Conservation (phyloP, 352 stramenopile species). For the Pythium insidiosum region DNA sequence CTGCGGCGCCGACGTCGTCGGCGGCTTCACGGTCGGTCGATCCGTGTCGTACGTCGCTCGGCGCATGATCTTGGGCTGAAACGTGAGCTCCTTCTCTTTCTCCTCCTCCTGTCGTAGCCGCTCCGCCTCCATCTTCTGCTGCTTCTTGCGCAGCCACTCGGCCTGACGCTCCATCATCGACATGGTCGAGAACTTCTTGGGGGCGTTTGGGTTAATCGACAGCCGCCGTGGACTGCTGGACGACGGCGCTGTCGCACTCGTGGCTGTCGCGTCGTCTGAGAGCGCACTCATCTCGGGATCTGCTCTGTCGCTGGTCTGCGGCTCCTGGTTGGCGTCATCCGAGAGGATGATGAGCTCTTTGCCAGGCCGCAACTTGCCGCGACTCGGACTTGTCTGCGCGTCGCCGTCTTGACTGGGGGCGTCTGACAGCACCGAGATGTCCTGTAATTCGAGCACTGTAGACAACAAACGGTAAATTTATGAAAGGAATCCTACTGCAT, state of each 20-base stretch:
- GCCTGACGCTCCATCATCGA: slow-evolving; percentile 77
- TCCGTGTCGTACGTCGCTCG: slow-evolving; percentile 46
- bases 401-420: slow-evolving; percentile 3
- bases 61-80: slow-evolving; percentile 74
- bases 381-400: slow-evolving; percentile 40
- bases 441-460: slow-evolving; percentile 60
- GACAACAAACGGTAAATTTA: background rate
- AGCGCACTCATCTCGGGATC: background rate
- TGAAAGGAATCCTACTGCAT: too few species aligned
- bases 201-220: background rate
- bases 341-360: slow-evolving; percentile 75
- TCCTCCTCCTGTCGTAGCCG: slow-evolving; percentile 55
- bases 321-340: slow-evolving; percentile 22
- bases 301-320: background rate
- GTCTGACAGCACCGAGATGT: slow-evolving; percentile 31
- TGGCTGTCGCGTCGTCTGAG: slow-evolving; percentile 6
- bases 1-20: slow-evolving; percentile 3
- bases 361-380: slow-evolving; percentile 61
- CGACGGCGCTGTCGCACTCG: background rate
- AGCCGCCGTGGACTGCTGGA: slow-evolving; percentile 2
- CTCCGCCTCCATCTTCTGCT: slow-evolving; percentile 65
- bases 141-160: slow-evolving; percentile 73
- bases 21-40: slow-evolving; percentile 13
- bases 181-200: slow-evolving; percentile 49
- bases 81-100: slow-evolving; percentile 73